These are phyloP conservation scores for Lagenaria siceraria DNA, from an alignment of 306 rosid genomes.

Conservation along the genomic window DNA sequence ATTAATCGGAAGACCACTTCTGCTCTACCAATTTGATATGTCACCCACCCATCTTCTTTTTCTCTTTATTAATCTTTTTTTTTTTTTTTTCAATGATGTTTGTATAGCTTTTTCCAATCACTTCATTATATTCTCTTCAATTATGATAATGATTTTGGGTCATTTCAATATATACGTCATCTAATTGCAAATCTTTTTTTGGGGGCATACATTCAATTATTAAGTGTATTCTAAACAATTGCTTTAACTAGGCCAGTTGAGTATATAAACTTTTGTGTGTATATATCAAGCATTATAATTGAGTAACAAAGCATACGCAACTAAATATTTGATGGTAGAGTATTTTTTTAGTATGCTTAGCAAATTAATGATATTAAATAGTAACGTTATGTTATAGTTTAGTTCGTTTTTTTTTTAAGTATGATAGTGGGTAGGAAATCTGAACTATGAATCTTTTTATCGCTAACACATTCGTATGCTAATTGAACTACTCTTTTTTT, in stretches of 20 bases:
- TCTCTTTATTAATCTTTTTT: not conserved
- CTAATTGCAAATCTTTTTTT: not conserved
- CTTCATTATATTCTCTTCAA: slow-evolving; percentile 8
- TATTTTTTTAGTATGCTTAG: not conserved
- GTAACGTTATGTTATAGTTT: too few relatives aligned
- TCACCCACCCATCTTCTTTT: slow-evolving; percentile 7
- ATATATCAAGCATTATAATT: too few relatives aligned
- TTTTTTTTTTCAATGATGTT: not conserved
- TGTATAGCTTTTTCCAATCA: not conserved
- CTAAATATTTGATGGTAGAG: too few relatives aligned
- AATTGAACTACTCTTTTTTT: too few relatives aligned
- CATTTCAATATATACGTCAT: not conserved
- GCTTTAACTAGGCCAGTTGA: not conserved
- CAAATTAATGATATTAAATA: not conserved
- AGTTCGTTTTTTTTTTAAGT: too few relatives aligned
- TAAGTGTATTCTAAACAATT: not conserved
- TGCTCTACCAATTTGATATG: slow-evolving; percentile 4
- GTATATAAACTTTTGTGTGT: not conserved
- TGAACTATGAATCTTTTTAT: too few relatives aligned
- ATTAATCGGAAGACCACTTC: not conserved
- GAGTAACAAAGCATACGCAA: too few relatives aligned
- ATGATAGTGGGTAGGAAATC: too few relatives aligned
- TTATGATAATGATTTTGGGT: not conserved
- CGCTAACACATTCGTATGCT: too few relatives aligned
- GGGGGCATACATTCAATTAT: not conserved